These are phyloP conservation scores for Aureococcus anophagefferens DNA, from an alignment of 108 stramenopile genomes.

Conservation along the genomic window DNA sequence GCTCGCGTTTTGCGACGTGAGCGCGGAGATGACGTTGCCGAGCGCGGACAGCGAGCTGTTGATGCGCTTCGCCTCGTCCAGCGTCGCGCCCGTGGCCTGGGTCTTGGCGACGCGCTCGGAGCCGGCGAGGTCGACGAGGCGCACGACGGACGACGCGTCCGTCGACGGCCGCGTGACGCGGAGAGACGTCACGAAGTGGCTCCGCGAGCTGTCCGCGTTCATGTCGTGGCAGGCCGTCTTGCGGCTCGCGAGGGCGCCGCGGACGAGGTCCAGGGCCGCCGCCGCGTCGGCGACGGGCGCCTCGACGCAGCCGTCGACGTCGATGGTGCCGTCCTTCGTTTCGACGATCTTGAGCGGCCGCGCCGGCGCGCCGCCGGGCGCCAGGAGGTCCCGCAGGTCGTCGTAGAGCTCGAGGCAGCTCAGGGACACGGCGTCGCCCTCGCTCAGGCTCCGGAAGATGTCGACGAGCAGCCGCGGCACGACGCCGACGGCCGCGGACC, in stretches of 20 bases:
- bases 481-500: too few relatives aligned
- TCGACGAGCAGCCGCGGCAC: too few relatives aligned
- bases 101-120: slow-evolving; percentile 48
- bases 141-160: slow-evolving; percentile 32
- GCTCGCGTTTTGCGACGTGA: slow-evolving; percentile 28
- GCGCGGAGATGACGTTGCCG: slow-evolving; percentile 12
- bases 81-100: not conserved
- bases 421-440: slow-evolving; percentile 16
- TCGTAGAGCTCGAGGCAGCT: slow-evolving; percentile 64
- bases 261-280: slow-evolving; percentile 38
- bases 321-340: slow-evolving; percentile 39
- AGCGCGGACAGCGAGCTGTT: slow-evolving; percentile 14
- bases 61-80: slow-evolving; percentile 22
- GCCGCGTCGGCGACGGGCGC: slow-evolving; percentile 27
- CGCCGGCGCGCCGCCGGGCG: slow-evolving; percentile 16
- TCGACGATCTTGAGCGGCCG: slow-evolving; percentile 40
- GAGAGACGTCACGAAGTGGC: slow-evolving; percentile 48
- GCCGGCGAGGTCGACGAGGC: slow-evolving; percentile 52
- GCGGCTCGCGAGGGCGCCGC: slow-evolving; percentile 36
- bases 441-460: too few relatives aligned
- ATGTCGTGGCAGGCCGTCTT: slow-evolving; percentile 51
- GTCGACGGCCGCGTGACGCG: slow-evolving; percentile 31
- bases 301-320: slow-evolving; percentile 41
- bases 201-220: slow-evolving; percentile 56
- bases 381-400: slow-evolving; percentile 50